A percentile compares a stretch with the other conserved stretches of the same genome.
phyloP scores from a whole-genome alignment of 768 basidiomycete genomes.

The Lactarius akahatsu region DNA sequence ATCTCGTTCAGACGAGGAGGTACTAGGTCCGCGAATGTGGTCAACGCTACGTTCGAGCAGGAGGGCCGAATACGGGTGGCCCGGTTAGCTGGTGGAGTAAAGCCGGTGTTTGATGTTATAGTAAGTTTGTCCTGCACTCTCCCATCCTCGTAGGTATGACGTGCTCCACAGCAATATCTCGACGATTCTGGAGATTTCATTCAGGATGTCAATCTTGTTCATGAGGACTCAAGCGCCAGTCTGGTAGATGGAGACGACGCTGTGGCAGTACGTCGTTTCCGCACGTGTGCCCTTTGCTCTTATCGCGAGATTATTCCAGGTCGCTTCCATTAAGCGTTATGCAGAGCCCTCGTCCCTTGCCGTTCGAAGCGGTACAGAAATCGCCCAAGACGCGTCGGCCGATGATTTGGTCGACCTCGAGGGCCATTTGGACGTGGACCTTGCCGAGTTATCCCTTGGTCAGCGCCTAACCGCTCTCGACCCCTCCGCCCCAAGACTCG shows the following conservation, averaged over 20 bases:
- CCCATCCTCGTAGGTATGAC: conserved; percentile 8
- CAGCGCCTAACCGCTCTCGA: conserved; percentile 80
- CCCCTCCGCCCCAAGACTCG: conserved; percentile 42
- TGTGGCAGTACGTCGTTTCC: conserved; percentile 13
- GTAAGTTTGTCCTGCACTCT: conserved; percentile 40
- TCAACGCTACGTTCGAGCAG: conserved; percentile 49
- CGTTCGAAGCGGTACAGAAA: conserved; percentile 63
- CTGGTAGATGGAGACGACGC: conserved; percentile 30
- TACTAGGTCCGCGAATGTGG: conserved; percentile 39
- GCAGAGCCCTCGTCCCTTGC: conserved; percentile 59
- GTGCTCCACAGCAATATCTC: conserved; percentile 48
- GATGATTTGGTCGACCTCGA: conserved; percentile 58
- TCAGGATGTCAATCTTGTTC: conserved; percentile 44
- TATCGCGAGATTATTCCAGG: conserved; percentile 33
- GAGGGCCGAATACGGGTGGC: conserved; percentile 51
- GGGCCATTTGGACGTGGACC: conserved; percentile 74
- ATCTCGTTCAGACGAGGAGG: conserved; percentile 42
- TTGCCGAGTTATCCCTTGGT: conserved; percentile 90
- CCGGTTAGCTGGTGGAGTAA: conserved; percentile 53
- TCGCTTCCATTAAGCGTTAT: conserved; percentile 61
- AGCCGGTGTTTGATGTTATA: conserved; percentile 57
- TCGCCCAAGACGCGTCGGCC: conserved; percentile 55
- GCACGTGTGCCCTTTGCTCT: neutral
- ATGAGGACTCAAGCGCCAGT: conserved; percentile 38
- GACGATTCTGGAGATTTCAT: conserved; percentile 55